phyloP scores from a whole-genome alignment of 306 rosid species.

The Fragaria nilgerrensis region DNA sequence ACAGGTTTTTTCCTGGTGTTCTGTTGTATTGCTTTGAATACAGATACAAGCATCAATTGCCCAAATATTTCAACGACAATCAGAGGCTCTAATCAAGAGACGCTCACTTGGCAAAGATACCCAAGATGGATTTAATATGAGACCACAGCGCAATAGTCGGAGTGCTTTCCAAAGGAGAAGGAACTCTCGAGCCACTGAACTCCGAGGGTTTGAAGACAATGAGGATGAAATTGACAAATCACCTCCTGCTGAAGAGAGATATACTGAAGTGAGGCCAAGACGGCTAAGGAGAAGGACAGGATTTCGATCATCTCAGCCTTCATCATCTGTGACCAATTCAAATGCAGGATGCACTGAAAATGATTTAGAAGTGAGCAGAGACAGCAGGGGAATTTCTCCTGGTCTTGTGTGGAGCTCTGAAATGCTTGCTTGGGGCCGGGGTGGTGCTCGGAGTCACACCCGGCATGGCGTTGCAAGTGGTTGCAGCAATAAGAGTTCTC shows the following conservation, averaged over 20 bases:
- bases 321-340: conserved; percentile 66
- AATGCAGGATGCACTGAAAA: conserved; percentile 65
- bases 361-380: conserved; percentile 62
- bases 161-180: conserved; percentile 57
- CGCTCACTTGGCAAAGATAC: conserved; percentile 60
- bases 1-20: conserved; percentile 12
- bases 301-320: conserved; percentile 67
- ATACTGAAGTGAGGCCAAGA: conserved; percentile 53
- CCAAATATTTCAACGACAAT: conserved; percentile 75
- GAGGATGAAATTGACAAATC: conserved; percentile 75
- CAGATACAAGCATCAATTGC: conserved; percentile 63
- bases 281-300: conserved; percentile 61
- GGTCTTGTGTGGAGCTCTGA: conserved; percentile 65
- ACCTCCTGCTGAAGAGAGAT: conserved; percentile 68
- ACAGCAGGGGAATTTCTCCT: conserved; percentile 57
- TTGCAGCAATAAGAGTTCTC: conserved; percentile 61
- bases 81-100: conserved; percentile 83
- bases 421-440: conserved; percentile 92
- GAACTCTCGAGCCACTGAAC: conserved; percentile 45
- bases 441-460: conserved; percentile 81
- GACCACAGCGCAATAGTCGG: conserved; percentile 68
- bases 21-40: conserved; percentile 19
- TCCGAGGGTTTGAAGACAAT: conserved; percentile 72
- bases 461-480: conserved; percentile 74
- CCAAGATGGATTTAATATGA: conserved; percentile 43